Conservation (phyloP, 75 land plant genomes). For the Sequoia sempervirens region DNA sequence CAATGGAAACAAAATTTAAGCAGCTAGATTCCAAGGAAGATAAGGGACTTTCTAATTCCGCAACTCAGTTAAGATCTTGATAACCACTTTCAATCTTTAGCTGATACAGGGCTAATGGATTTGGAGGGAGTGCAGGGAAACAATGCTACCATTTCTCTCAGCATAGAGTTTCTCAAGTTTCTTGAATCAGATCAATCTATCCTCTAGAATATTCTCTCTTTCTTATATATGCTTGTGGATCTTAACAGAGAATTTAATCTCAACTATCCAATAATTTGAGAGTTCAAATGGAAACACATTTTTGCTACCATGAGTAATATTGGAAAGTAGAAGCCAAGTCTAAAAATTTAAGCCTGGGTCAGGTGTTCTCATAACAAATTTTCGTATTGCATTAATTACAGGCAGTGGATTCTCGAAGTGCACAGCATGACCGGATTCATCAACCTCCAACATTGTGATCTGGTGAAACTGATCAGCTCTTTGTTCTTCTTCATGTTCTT, state of each 20-base stretch:
- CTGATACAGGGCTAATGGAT: too few relatives aligned
- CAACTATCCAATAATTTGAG: neutral
- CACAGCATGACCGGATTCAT: conserved; percentile 73
- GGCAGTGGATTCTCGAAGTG: conserved; percentile 78
- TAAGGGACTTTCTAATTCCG: too few relatives aligned
- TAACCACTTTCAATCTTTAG: too few relatives aligned
- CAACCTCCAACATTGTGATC: conserved; percentile 34
- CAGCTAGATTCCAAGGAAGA: too few relatives aligned
- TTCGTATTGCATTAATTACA: conserved; percentile 50
- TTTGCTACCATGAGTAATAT: neutral
- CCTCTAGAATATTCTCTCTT: neutral
- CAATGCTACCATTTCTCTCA: too few relatives aligned
- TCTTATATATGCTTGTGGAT: neutral
- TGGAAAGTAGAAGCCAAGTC: neutral
- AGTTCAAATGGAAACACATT: neutral
- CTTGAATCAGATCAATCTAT: neutral
- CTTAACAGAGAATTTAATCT: neutral
- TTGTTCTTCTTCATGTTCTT: conserved; percentile 11
- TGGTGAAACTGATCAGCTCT: neutral
- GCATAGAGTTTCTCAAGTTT: neutral
- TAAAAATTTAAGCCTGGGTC: neutral
- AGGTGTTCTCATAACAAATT: conserved; percentile 21
- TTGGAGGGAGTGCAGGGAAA: too few relatives aligned
- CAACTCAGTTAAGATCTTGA: too few relatives aligned
- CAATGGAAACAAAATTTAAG: too few relatives aligned